Percentiles rank a stretch among this genome's conserved stretches.
phyloP scores from a whole-genome alignment of 148 eudicot species.

The Rhododendron henanense region DNA sequence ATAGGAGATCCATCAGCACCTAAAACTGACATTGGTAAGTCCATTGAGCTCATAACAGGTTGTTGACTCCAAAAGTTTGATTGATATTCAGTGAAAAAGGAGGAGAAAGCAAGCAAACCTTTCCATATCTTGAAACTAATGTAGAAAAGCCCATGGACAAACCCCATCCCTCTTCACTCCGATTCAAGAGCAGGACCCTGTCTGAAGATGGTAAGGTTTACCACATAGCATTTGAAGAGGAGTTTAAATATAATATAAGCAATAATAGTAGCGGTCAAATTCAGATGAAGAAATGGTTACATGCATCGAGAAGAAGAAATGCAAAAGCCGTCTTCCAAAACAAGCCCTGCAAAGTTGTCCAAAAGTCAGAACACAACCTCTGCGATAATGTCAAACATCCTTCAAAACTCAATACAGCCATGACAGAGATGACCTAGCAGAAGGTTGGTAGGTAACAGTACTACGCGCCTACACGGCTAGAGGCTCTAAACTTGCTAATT shows the following conservation, averaged over 20 bases:
- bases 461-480: not conserved
- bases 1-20: constrained; percentile 38
- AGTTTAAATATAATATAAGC: not conserved
- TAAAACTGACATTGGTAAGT: constrained; percentile 16
- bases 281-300: constrained; percentile 29
- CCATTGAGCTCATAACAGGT: constrained; percentile 15
- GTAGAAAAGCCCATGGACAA: constrained; percentile 20
- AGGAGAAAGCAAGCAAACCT: constrained; percentile 23
- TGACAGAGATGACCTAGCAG: not conserved
- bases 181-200: constrained; percentile 22
- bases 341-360: constrained; percentile 32
- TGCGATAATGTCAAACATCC: not conserved
- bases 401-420: not conserved
- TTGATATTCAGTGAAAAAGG: not conserved
- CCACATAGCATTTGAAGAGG: constrained; percentile 9
- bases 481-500: not conserved
- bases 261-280: not conserved
- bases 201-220: constrained; percentile 36
- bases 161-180: constrained; percentile 18
- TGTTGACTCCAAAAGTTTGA: constrained; percentile 6
- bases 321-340: constrained; percentile 47
- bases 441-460: not conserved
- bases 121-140: constrained; percentile 22
- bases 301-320: constrained; percentile 60
- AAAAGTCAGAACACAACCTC: not conserved